Evolutionary conservation across 2,329 filamentous ascomycete genomes (phyloP).

Genomic region (Hymenoscyphus repandus): DNA sequence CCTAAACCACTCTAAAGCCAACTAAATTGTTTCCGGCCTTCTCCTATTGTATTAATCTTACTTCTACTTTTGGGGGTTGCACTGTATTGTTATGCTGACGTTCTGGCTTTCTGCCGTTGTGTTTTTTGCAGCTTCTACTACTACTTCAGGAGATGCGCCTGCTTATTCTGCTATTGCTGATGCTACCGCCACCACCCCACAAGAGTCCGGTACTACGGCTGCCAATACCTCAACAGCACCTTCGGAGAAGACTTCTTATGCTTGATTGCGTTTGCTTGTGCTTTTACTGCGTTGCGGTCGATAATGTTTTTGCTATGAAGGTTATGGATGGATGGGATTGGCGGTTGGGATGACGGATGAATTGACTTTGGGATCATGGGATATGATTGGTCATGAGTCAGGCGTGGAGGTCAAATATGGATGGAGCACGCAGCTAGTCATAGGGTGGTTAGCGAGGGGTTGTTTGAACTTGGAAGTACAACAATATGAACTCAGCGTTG

Average conservation of each 20-base stretch:
- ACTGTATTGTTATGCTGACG: constrained; percentile 16
- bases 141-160: constrained; percentile 7
- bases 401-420: too few species aligned
- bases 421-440: too few species aligned
- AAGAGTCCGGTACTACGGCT: not conserved
- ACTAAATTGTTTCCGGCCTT: not conserved
- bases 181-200: constrained; percentile 16
- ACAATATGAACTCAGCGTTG: too few species aligned
- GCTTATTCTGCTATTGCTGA: constrained; percentile 14
- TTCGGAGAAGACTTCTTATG: constrained; percentile 24
- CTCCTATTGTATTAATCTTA: not conserved
- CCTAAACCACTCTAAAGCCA: constrained; percentile 34
- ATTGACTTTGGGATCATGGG: too few species aligned
- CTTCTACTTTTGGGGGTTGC: not conserved
- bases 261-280: constrained; percentile 11
- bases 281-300: not conserved
- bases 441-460: too few species aligned
- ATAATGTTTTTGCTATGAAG: not conserved
- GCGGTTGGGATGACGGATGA: not conserved
- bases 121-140: constrained; percentile 18
- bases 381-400: too few species aligned
- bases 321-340: not conserved
- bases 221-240: constrained; percentile 26
- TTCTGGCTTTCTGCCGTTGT: constrained; percentile 13
- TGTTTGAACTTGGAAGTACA: too few species aligned